Percentiles rank a stretch among this genome's conserved stretches.
Evolutionary conservation across 805 yeast species (phyloP).

Genomic region (Isabelozyma gotoi): DNA sequence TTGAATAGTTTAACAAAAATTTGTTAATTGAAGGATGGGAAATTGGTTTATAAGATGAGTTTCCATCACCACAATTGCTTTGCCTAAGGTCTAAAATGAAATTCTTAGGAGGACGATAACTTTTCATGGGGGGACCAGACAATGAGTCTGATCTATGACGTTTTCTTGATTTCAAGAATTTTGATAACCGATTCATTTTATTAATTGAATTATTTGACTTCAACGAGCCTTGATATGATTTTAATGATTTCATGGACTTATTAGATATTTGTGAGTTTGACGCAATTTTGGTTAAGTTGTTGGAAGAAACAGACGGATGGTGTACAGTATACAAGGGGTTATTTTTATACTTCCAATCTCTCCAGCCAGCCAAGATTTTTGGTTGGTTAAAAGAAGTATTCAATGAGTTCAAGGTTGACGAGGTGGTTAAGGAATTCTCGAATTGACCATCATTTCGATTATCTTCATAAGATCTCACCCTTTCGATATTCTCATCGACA

Average conservation of each 20-base stretch:
- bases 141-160: constrained; percentile 8
- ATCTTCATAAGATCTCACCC: too few species aligned
- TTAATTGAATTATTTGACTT: constrained; percentile 13
- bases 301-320: constrained; percentile 13
- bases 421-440: neutral
- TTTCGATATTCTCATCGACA: constrained; percentile 1
- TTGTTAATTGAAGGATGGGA: constrained; percentile 63
- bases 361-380: constrained; percentile 74
- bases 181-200: constrained; percentile 17
- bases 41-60: neutral
- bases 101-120: neutral
- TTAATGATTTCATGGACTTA: constrained; percentile 12
- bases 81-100: neutral
- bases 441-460: neutral
- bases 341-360: constrained; percentile 82
- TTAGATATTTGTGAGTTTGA: constrained; percentile 13
- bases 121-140: neutral
- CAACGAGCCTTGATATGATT: constrained; percentile 13
- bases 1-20: constrained; percentile 60
- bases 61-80: neutral
- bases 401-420: too few species aligned
- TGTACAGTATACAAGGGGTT: constrained; percentile 59
- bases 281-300: constrained; percentile 12
- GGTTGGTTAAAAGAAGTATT: neutral
- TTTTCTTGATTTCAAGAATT: constrained; percentile 18